Evolutionary conservation across 2,329 filamentous ascomycete genomes (phyloP), one percentile per base, ranked within the genome.

Genomic region (Botrytis paeoniae): DNA sequence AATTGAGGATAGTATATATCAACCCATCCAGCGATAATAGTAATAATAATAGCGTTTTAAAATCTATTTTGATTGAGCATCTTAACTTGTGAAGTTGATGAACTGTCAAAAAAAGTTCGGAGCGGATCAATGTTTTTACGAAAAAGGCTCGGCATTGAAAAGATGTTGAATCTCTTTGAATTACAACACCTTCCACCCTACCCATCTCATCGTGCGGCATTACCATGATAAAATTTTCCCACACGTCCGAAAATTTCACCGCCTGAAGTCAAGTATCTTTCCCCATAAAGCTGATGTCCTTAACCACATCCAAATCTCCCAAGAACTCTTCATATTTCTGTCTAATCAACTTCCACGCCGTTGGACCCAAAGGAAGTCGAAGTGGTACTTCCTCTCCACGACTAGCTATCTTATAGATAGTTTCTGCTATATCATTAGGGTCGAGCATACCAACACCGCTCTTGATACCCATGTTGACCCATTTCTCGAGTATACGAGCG

Each of bases 401-500:
- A 66, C 66, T 75, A 32, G 78, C 77, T 69, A 79, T 73, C 1
- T 73, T 35, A 64, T 75, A 76, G n/a, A 80, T 57, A 62, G 76
- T 64, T 66, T 78, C 66, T 20, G 78, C 76, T 22, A 79, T 41
- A 59, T 70, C 74, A 72, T 69, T 32, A 35, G 78, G 77, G 60
- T 78, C 76, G 8, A 78, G 75, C 37, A 76, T 77, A 32, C 37
- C 65, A 64, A 62, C 60, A 63, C 76, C 75, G n/a, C 73, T 60
- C 51, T 75, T 73, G 37, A 78, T 70, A 25, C 76, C 77, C 48
- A 71, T 73, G 2, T 73, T 72, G 7, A 78, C 76, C 71, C 75
- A 79, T 48, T 62, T 25, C 62, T 77, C 79, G 9, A 80, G 69
- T 43, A 74, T 75, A 5, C 81, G 78, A 3, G 80, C 66, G 10